These are phyloP conservation scores for Yamadazyma spencermartinsiae DNA, from an alignment of 1,139 yeast species.

Conservation along the genomic window DNA sequence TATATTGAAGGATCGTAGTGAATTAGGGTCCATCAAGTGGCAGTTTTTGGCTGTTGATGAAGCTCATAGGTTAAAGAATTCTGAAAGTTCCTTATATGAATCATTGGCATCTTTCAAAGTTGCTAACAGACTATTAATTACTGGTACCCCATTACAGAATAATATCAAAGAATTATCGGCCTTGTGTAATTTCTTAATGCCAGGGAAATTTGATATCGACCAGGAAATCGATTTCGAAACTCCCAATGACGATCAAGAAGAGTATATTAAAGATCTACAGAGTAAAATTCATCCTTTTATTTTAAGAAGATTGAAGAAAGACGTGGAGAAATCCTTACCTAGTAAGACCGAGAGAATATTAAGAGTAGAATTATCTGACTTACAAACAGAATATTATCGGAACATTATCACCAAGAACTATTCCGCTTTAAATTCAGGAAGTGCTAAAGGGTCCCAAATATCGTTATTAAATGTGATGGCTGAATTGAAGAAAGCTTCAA, in stretches of 20 bases:
- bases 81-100: conserved; percentile 90
- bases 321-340: conserved; percentile 94
- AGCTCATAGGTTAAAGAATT: conserved; percentile 94
- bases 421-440: conserved; percentile 85
- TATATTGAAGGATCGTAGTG: conserved; percentile 81
- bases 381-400: conserved; percentile 93
- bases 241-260: conserved; percentile 84
- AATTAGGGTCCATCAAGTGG: conserved; percentile 86
- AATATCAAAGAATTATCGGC: conserved; percentile 96
- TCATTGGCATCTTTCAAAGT: conserved; percentile 81
- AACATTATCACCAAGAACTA: conserved; percentile 91
- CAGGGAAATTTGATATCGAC: conserved; percentile 85
- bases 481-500: conserved; percentile 93
- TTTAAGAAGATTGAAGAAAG: conserved; percentile 89
- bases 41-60: conserved; percentile 97
- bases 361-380: conserved; percentile 91
- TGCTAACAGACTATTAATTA: conserved; percentile 81
- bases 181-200: conserved; percentile 91
- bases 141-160: conserved; percentile 98
- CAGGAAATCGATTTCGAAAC: conserved; percentile 94
- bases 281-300: conserved; percentile 86
- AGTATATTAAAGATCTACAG: conserved; percentile 83
- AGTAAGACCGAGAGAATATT: conserved; percentile 92
- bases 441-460: conserved; percentile 68
- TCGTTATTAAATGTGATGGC: conserved; percentile 90